Base-by-base conservation (phyloP, 2,329 filamentous ascomycete species). In the Colletotrichum sp. region DNA sequence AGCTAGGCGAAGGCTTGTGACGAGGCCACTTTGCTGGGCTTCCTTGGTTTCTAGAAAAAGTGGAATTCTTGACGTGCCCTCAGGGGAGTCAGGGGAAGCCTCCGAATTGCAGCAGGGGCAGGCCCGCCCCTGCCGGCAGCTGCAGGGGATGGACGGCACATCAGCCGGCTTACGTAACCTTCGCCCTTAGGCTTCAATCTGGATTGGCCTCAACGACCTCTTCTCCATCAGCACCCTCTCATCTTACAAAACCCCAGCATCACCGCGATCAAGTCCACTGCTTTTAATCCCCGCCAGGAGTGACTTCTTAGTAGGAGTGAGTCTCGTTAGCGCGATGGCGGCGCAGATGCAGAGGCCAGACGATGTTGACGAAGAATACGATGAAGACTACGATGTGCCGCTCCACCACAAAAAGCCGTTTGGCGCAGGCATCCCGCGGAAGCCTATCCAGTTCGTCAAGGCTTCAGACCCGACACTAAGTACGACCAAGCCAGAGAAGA, bases 401-500 rank as follows among this genome's bases (percentile, higher is more conserved):
- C 86, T 92, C 26, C 89, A 92, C 66, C 85, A 85, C 75, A 87
- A 87, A 77, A 86, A 86, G 64, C 86, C 90, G 2, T 93, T 92
- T 76, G 91, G 91, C 30, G 85, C 88, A 10, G 91, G 91, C 76
- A 81, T 92, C 67, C 88, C 89, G 81, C 88, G 89, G 70, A 88
- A 88, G 77, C 83, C 83, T 32, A 87, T 93, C 75, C 85, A 89
- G 66, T 93, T 93, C 78, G 90, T 93, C n/a, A 88, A 86, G 26
- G 91, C 90, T 9, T 85, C 87, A 28, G 84, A 85, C 30, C 83
- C 83, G 3, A 82, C 85, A 13, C 73, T 81, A 16, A 81, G 79
- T 10, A 79, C 82, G 3, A 81, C 80, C 16, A 76, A 78, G 2
- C 56, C 82, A 10, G 74, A 79, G 16, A 82, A 82, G 32, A 76